Percentiles rank a stretch among this genome's conserved stretches.
Conservation (phyloP, 106 monocot genomes). For the Amphibolis antarctica region DNA sequence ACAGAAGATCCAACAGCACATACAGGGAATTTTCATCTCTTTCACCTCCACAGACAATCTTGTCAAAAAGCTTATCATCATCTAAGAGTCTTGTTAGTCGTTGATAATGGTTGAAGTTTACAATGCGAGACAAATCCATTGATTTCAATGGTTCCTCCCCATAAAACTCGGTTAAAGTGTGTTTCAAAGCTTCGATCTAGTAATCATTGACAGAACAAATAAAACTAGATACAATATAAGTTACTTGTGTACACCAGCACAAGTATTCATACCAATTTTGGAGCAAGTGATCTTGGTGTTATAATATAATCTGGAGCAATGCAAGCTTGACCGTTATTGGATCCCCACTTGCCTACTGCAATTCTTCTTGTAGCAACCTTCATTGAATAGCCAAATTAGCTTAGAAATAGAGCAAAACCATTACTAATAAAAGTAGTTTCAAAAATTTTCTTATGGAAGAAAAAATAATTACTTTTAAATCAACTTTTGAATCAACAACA, state of each 20-base stretch:
- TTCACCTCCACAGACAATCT: conserved; percentile 29
- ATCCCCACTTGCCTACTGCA: conserved; percentile 30
- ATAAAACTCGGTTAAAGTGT: conserved; percentile 21
- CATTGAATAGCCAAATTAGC: background rate
- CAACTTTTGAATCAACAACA: conserved; percentile 26
- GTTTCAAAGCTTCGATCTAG: conserved; percentile 23
- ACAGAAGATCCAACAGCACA: background rate
- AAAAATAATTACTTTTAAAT: conserved; percentile 15
- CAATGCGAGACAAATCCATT: conserved; percentile 30
- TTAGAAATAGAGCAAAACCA: background rate
- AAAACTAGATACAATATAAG: background rate
- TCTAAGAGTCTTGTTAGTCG: conserved; percentile 19
- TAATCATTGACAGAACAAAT: background rate
- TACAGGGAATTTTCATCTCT: conserved; percentile 26
- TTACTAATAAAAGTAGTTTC: too few species aligned
- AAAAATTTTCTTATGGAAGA: too few species aligned
- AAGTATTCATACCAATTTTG: conserved; percentile 16
- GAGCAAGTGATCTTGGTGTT: conserved; percentile 22
- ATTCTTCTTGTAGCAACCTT: conserved; percentile 24
- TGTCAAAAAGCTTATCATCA: conserved; percentile 20
- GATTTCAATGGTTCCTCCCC: conserved; percentile 30
- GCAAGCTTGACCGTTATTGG: conserved; percentile 35
- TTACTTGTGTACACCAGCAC: background rate
- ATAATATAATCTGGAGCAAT: conserved; percentile 32
- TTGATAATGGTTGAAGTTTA: conserved; percentile 28